Evolutionary conservation across 169 alveolate species (phyloP), one percentile per base, ranked within the genome.

Genomic region (Plasmodium billcollinsi): DNA sequence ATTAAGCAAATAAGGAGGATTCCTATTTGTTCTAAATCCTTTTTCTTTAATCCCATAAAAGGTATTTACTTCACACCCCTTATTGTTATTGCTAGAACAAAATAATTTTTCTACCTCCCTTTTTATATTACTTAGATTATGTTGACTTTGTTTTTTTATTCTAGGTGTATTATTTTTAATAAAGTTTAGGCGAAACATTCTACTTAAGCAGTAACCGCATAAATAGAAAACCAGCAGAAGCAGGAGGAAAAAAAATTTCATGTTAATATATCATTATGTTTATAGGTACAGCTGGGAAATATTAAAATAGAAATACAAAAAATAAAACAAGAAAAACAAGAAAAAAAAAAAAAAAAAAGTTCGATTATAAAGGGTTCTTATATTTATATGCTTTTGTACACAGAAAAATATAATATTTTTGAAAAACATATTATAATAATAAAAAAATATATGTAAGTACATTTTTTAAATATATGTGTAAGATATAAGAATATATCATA

Each of bases 1-100:
- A 14, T 47, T 54, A 43, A 80, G 52, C 56, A 80, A 69, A 59
- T 80, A 80, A 14, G 91, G 91, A 45, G 91, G 91, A 7, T 73
- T 18, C 24, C 45, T 56, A 52, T 33, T 21, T 56, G 45, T 18
- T 39, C 58, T 47, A 50, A 76, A 56, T 21, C 89, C 76, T 26
- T 12, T 47, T 49, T 76, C 76, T 2, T 2, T 62, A 47, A 63
- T 63, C 5, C 76, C 69, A 69, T 76, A 76, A 76, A 63, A 76
- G 5, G 63, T 50, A 33, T 69, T 61, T 50, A 74, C 47, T 21
- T 49, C 52, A 52, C 9, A 39, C 0, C 5, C 47, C 47, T 62
- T n/a, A 47, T 69, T 43, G 5, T 69, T 49, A 69, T 65, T 76
- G 4, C 9, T 11, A 45, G 12, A 20, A 49, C 63, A 47, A 21